Evolutionary conservation across 192 early-diverging fungal genomes (phyloP), one percentile per base, ranked within the genome.

Genomic region (Lobosporangium transversale): DNA sequence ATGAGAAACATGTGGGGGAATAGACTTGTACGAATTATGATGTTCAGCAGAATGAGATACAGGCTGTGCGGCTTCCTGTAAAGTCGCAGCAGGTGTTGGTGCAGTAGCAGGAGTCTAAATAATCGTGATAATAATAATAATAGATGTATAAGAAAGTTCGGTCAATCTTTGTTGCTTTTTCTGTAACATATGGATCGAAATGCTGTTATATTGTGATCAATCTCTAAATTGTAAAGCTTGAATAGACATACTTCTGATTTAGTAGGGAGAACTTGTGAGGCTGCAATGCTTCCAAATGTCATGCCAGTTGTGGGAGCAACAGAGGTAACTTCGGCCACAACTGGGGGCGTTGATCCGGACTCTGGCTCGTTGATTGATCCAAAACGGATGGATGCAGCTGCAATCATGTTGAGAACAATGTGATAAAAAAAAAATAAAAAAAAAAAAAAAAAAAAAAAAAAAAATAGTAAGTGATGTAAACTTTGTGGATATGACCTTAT

Each of bases 291-390:
- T 76, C 71, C 71, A 66, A 76, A 76, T 12, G 58, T 62, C 63
- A 76, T 61, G 37, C 42, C 49, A 11, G 58, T 51, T 6, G 80
- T 7, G 14, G 56, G 24, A 7, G 67, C 21, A 61, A 52, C 50
- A 14, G 74, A 44, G 23, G 78, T 51, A 9, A 43, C 58, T 43
- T 73, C 69, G 43, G 43, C 48, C 33, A 56, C 59, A 47, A 56
- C 54, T 14, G 71, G 36, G 31, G 70, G 53, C 9, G 62, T 21
- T 17, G 76, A 64, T 57, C 44, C 53, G 29, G 70, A 54, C 15
- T 61, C 48, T 32, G 81, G 44, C 43, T 85, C 74, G 63, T 78
- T 71, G 52, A 83, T 64, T 2, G 81, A 82, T 53, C 81, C 81
- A 65, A 82, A 82, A 23, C 63, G 70, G 58, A 82, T 74, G 5